Base-by-base conservation (phyloP, 2,329 filamentous ascomycete species). In the Penicillium brevicompactum region DNA sequence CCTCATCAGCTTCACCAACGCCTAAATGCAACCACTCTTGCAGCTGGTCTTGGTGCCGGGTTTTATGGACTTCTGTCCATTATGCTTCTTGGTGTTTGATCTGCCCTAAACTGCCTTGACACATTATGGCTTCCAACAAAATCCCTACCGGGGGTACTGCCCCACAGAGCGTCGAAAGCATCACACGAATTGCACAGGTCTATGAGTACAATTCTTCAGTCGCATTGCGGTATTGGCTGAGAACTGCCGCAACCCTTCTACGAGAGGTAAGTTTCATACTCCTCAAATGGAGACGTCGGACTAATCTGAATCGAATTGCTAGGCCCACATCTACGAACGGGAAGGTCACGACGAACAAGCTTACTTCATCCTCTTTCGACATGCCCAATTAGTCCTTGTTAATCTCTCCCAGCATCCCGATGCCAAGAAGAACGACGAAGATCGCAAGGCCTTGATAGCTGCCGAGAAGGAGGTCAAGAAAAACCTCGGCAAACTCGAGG, bases 301-400 rank as follows among this genome's bases (percentile, higher is more conserved):
- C 34, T 37, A n/a, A 49, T 21, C 18, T 16, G 32, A 37, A 32
- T 37, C 37, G 14, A 37, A 37, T 6, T 37, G 13, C 34, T 68
- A 97, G 90, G 92, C 91, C 18, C 82, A 85, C 49, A 91, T 93
- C 65, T 96, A 96, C 70, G 83, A 94, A 67, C 83, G 84, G 41
- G 93, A 97, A 74, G 88, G 88, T 67, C 92, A 97, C 74, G 86
- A 91, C 61, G 86, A 92, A 65, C 89, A 94, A 69, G 90, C 93
- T 4, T 99, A 96, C 73, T 83, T 97, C 51, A 86, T 97, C 56
- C 84, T 96, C n/a, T 91, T 94, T 70, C 87, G 94, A 64, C 92
- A 96, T 75, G 91, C 91, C 9, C 83, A 88, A 50, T 85, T 99
- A n/a, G 84, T 96, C 22, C 78, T 96, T 27, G 84, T 91, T 6